Evolutionary conservation across 2,329 filamentous ascomycete species (phyloP).

Genomic region (Pyrenophora seminiperda): DNA sequence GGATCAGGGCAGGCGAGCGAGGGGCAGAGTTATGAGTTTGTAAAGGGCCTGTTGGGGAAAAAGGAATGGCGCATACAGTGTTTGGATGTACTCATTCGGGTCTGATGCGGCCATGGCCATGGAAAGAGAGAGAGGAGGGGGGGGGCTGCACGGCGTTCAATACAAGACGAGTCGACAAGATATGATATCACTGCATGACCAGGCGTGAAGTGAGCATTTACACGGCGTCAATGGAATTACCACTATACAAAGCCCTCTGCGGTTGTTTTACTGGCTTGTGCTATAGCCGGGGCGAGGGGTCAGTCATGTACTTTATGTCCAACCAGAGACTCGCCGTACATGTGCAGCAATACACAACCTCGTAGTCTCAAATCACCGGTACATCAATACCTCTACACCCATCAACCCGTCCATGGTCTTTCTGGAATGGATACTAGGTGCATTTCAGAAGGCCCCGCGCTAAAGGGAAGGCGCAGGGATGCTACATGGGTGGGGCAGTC

Average conservation of each 20-base stretch:
- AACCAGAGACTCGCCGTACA: not conserved
- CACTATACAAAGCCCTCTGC: not conserved
- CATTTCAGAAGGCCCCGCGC: slow-evolving; percentile 19
- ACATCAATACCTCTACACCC: not conserved
- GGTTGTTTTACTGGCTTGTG: not conserved
- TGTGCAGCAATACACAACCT: not conserved
- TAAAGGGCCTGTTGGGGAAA: slow-evolving; percentile 78
- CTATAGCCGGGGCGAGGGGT: not conserved
- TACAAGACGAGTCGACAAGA: not conserved
- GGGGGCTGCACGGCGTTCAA: slow-evolving; percentile 1
- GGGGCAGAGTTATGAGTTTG: slow-evolving; percentile 73
- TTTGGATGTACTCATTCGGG: slow-evolving; percentile 81
- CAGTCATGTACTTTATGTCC: not conserved
- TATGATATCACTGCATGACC: slow-evolving; percentile 18
- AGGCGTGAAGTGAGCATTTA: slow-evolving; percentile 31
- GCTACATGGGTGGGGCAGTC: slow-evolving; percentile 19
- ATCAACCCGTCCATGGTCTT: not conserved
- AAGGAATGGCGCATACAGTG: slow-evolving; percentile 91
- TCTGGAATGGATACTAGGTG: slow-evolving; percentile 3
- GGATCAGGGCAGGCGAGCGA: slow-evolving; percentile 57
- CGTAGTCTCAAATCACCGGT: not conserved
- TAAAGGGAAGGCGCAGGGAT: slow-evolving; percentile 18
- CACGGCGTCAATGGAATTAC: slow-evolving; percentile 22
- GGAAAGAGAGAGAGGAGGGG: not conserved
- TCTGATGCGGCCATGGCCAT: slow-evolving; percentile 46